Conservation (phyloP, 176 grass and related monocot genomes). For the Guadua angustifolia region DNA sequence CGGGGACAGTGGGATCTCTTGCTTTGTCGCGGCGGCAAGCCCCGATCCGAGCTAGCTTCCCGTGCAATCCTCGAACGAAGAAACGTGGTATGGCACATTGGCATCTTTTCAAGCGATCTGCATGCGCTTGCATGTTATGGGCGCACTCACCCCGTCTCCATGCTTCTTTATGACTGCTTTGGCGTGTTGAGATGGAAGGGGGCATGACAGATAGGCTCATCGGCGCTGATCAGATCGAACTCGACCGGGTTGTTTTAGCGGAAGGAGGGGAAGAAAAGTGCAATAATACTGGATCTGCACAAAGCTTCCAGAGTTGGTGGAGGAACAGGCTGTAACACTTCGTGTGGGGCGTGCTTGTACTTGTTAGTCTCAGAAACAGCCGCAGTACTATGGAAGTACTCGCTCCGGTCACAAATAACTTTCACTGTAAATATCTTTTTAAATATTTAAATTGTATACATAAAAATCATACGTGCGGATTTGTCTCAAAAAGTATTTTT, state of each 20-base stretch:
- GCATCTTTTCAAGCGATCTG: constrained; percentile 18
- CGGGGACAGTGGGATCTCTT: constrained; percentile 37
- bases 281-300: constrained; percentile 43
- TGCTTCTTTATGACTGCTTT: constrained; percentile 13
- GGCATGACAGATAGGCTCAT: constrained; percentile 27
- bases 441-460: too few relatives aligned
- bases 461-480: too few relatives aligned
- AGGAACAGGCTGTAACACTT: constrained; percentile 51
- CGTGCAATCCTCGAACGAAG: constrained; percentile 26
- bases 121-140: not conserved
- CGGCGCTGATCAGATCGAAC: not conserved
- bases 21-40: constrained; percentile 40
- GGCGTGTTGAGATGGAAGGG: constrained; percentile 45
- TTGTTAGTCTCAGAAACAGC: too few relatives aligned
- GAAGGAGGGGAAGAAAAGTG: constrained; percentile 26
- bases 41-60: constrained; percentile 37
- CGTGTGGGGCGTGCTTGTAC: not conserved
- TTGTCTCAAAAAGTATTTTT: too few relatives aligned
- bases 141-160: not conserved
- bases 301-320: constrained; percentile 49
- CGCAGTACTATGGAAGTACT: too few relatives aligned
- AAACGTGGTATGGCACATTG: not conserved
- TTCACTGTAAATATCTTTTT: too few relatives aligned
- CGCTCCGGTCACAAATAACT: too few relatives aligned
- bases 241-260: constrained; percentile 1